Conservation (phyloP, 306 rosid genomes). For the Sesbania bispinosa region DNA sequence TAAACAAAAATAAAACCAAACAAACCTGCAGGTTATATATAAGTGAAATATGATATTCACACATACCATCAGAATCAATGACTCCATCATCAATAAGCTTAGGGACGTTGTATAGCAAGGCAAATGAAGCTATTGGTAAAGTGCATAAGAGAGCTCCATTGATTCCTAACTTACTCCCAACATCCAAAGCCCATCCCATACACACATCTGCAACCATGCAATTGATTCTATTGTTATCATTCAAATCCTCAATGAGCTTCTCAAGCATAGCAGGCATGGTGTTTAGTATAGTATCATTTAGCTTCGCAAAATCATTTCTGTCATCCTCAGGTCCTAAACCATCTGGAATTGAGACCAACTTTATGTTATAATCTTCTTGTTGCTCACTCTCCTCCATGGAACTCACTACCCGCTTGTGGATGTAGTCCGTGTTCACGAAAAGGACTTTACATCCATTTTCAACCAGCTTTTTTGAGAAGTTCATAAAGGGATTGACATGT, state of each 20-base stretch:
- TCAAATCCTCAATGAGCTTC: conserved; percentile 33
- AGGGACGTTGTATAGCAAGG: neutral
- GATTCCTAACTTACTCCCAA: conserved; percentile 19
- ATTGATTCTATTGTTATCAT: neutral
- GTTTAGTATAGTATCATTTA: neutral
- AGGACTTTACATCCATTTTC: conserved; percentile 33
- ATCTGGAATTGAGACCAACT: conserved; percentile 35
- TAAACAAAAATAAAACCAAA: neutral
- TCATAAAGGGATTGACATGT: conserved; percentile 23
- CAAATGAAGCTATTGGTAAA: neutral
- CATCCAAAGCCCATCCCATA: conserved; percentile 19
- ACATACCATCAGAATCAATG: conserved; percentile 29
- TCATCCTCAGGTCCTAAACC: conserved; percentile 36
- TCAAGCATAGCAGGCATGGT: conserved; percentile 37
- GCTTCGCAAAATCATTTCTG: conserved; percentile 1
- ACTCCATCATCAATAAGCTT: conserved; percentile 35
- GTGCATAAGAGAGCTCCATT: conserved; percentile 19
- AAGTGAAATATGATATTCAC: neutral
- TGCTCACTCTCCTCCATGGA: neutral
- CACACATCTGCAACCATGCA: conserved; percentile 14
- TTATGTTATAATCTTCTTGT: neutral
- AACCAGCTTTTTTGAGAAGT: conserved; percentile 25
- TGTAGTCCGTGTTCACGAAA: conserved; percentile 35
- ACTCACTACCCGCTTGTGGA: conserved; percentile 29
- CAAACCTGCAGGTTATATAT: neutral